Evolutionary conservation across 345 rosid genomes (phyloP).

Genomic region (Chamaenerion angustifolium): DNA sequence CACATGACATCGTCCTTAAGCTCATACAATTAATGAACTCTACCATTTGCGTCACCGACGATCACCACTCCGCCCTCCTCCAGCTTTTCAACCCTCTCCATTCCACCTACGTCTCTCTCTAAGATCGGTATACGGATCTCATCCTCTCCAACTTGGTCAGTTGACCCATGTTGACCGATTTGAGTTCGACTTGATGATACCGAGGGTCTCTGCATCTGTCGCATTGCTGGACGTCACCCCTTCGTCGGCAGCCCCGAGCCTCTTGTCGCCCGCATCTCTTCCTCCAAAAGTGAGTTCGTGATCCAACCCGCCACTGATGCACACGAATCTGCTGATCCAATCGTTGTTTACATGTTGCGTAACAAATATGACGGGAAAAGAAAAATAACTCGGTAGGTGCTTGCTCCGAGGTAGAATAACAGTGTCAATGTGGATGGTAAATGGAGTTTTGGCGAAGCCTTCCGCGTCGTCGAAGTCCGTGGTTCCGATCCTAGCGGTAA

Average conservation of each 20-base stretch:
- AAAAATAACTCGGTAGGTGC: constrained; percentile 1
- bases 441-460: constrained; percentile 21
- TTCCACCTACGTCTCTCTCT: constrained; percentile 89
- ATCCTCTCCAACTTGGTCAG: constrained; percentile 92
- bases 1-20: too few species aligned
- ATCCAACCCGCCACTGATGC: constrained; percentile 72
- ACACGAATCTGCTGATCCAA: constrained; percentile 60
- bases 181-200: constrained; percentile 61
- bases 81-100: constrained; percentile 90
- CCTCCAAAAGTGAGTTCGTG: constrained; percentile 60
- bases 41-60: constrained; percentile 79
- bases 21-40: too few species aligned
- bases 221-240: constrained; percentile 81
- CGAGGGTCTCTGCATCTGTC: constrained; percentile 60
- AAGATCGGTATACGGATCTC: constrained; percentile 73
- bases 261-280: constrained; percentile 56
- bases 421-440: constrained; percentile 14
- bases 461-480: constrained; percentile 72
- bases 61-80: constrained; percentile 77
- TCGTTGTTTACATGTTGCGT: constrained; percentile 41
- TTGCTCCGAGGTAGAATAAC: neutral
- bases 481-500: constrained; percentile 66
- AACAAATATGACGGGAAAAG: neutral
- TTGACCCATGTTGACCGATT: constrained; percentile 78
- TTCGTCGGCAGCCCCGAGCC: constrained; percentile 79